phyloP scores from a whole-genome alignment of 169 alveolate species.

The Haemoproteus tartakovskyi region DNA sequence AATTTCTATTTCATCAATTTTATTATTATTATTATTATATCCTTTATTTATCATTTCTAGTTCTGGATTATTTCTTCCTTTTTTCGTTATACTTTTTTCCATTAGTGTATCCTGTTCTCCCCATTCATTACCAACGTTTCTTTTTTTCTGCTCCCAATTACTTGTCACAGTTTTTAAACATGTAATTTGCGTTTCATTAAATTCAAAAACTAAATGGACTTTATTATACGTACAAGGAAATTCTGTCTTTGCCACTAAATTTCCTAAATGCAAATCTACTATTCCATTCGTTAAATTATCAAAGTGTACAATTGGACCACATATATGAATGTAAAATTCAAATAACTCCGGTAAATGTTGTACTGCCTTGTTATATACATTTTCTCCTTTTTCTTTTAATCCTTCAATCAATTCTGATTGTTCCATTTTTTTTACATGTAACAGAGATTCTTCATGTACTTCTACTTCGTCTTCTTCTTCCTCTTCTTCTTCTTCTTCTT shows the following conservation, averaged over 20 bases:
- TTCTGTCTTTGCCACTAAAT: constrained; percentile 74
- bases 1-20: neutral
- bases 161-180: constrained; percentile 27
- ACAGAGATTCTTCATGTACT: constrained; percentile 12
- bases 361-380: constrained; percentile 63
- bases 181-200: constrained; percentile 82
- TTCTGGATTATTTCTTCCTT: neutral
- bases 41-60: neutral
- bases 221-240: constrained; percentile 76
- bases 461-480: neutral
- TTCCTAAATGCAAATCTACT: constrained; percentile 80
- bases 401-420: constrained; percentile 61
- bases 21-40: neutral
- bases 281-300: constrained; percentile 74
- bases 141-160: too few relatives aligned
- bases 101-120: too few relatives aligned
- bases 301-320: constrained; percentile 77
- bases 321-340: constrained; percentile 70
- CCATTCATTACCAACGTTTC: too few relatives aligned
- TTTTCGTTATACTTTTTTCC: too few relatives aligned
- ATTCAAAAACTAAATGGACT: constrained; percentile 76
- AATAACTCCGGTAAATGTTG: constrained; percentile 65
- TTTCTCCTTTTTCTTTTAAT: constrained; percentile 65
- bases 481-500: neutral
- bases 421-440: constrained; percentile 40